These are phyloP conservation scores for Pseudozyma sp. DNA, from an alignment of 1,284 basidiomycete genomes.

Conservation along the genomic window DNA sequence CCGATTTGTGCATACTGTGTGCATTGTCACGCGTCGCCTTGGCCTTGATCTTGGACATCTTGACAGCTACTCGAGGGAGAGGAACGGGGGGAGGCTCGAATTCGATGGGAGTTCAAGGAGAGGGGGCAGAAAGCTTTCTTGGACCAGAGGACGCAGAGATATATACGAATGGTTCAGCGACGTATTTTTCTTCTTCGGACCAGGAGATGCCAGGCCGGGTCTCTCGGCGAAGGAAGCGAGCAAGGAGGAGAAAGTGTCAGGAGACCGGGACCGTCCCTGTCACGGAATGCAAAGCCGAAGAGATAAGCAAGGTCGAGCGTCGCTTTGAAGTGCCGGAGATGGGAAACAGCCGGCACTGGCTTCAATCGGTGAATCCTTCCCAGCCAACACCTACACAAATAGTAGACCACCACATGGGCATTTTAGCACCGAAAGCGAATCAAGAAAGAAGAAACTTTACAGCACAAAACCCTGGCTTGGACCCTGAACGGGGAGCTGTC, in stretches of 20 bases:
- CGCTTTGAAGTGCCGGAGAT: too few species aligned
- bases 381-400: neutral
- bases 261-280: slow-evolving; percentile 5
- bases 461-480: slow-evolving; percentile 20
- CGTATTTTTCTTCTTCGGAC: too few species aligned
- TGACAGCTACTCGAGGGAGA: slow-evolving; percentile 3
- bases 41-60: slow-evolving; percentile 11
- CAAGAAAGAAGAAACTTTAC: slow-evolving; percentile 1
- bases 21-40: slow-evolving; percentile 15
- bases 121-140: too few species aligned
- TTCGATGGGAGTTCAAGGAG: too few species aligned
- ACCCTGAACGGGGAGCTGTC: slow-evolving; percentile 20
- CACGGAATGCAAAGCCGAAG: slow-evolving; percentile 7
- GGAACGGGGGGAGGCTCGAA: neutral
- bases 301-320: neutral
- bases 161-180: neutral
- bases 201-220: neutral
- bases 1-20: slow-evolving; percentile 25
- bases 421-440: slow-evolving; percentile 14
- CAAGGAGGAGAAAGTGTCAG: slow-evolving; percentile 9
- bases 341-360: neutral
- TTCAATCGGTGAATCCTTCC: too few species aligned
- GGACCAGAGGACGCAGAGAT: neutral
- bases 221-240: slow-evolving; percentile 2
- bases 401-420: neutral